Base-by-base conservation (phyloP, 192 early-diverging fungal genomes). In the Coemansia sp. region DNA sequence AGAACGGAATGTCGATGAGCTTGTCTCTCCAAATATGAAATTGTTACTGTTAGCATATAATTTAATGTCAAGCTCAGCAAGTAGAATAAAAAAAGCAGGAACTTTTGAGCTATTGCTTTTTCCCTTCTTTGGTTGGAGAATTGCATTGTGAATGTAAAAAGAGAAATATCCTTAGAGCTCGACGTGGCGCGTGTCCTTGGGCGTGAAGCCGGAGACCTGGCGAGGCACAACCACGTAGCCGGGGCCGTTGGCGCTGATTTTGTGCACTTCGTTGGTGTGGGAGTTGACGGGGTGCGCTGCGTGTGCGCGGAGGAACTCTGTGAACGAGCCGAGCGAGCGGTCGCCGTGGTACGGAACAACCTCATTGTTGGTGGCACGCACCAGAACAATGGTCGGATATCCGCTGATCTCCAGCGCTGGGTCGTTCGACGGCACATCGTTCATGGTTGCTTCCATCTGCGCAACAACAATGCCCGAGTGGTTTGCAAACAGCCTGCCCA, bases 371-470 rank as follows among this genome's bases (percentile, higher is more conserved):
- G 83, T 84, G 40, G 93, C 94, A 85, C 95, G 95, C 84, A 95
- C 88, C 63, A 98, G 85, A 76, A 92, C 90, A 56, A 99, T 82
- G 63, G 97, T 99, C 39, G 97, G 97, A 90, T 96, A 99, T 7
- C 96, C 97, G 55, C 89, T 61, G 68, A 99, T 71, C 44, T 86
- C 67, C 84, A 96, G 88, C 20, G 64, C 76, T 3, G 80, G 77
- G 58, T 85, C 78, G 77, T 69, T 68, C 2, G 86, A 65, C 17
- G 97, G 96, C 50, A 97, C 69, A 59, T 99, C 97, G 84, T 99
- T 99, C 65, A 86, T 89, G 40, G 95, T 94, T 55, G 85, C 94
- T 70, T 99, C 95, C 88, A 98, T 88, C 88, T 95, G 94, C 69
- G 96, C 96, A 71, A 94, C 85, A 17, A 89, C 83, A 46, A 94